These are phyloP conservation scores for Backusella psychrophila DNA, from an alignment of 192 early-diverging fungal species.

Conservation along the genomic window DNA sequence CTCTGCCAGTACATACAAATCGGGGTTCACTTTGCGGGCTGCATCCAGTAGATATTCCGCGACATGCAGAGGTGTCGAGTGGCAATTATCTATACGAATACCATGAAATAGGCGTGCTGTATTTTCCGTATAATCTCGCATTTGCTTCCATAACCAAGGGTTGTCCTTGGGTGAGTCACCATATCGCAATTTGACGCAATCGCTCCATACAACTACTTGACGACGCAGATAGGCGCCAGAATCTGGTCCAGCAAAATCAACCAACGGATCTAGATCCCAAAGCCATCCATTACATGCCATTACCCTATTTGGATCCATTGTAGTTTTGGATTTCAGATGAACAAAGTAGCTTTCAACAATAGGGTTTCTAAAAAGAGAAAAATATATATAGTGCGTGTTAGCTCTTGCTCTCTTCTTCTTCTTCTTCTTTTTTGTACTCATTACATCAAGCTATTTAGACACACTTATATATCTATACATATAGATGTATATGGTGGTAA, in stretches of 20 bases:
- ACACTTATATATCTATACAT: not conserved
- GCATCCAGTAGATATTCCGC: slow-evolving; percentile 89
- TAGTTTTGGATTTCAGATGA: slow-evolving; percentile 52
- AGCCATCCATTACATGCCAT: slow-evolving; percentile 98
- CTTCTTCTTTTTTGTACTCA: not conserved
- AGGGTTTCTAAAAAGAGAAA: slow-evolving; percentile 56
- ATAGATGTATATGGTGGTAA: not conserved
- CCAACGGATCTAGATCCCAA: slow-evolving; percentile 84
- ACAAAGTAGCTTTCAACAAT: slow-evolving; percentile 94
- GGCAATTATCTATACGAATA: slow-evolving; percentile 99
- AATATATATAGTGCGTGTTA: not conserved
- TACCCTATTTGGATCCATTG: slow-evolving; percentile 57
- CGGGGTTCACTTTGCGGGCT: slow-evolving; percentile 77
- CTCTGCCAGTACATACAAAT: slow-evolving; percentile 97
- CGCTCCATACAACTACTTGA: slow-evolving; percentile 98
- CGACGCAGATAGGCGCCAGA: slow-evolving; percentile 90
- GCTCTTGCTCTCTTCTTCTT: not conserved
- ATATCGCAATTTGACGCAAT: slow-evolving; percentile 98
- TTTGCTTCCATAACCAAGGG: slow-evolving; percentile 97
- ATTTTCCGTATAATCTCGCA: slow-evolving; percentile 82
- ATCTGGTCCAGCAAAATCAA: slow-evolving; percentile 87
- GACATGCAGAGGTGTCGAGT: slow-evolving; percentile 96
- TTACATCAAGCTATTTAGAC: not conserved
- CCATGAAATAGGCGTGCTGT: slow-evolving; percentile 92
- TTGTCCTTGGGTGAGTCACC: slow-evolving; percentile 78